Conservation (phyloP, 2,329 filamentous ascomycete genomes). For the Aspergillus glaucus region DNA sequence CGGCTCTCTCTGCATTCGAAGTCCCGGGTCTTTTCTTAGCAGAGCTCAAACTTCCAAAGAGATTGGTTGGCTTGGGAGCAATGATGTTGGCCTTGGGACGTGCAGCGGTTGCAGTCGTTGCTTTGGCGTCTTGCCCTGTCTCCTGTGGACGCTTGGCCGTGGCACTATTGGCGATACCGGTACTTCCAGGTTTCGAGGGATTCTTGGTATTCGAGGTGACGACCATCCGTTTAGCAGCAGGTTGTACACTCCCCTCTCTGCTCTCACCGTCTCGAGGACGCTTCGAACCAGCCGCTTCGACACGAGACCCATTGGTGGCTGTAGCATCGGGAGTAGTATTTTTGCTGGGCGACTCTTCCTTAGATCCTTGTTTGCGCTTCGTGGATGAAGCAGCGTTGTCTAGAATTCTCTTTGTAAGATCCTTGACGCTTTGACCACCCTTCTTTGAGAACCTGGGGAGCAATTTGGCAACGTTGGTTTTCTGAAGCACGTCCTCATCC, state of each 20-base stretch:
- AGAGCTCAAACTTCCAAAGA: constrained; percentile 43
- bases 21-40: constrained; percentile 47
- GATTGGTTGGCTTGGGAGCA: constrained; percentile 38
- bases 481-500: constrained; percentile 52
- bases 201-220: constrained; percentile 30
- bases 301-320: constrained; percentile 9
- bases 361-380: constrained; percentile 38
- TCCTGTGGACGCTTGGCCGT: constrained; percentile 22
- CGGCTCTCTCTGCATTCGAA: constrained; percentile 44
- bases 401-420: constrained; percentile 50
- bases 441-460: constrained; percentile 53
- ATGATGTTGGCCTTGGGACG: constrained; percentile 35
- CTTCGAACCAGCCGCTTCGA: constrained; percentile 30
- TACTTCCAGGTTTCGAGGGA: constrained; percentile 19
- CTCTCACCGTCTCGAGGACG: constrained; percentile 33
- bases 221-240: constrained; percentile 34
- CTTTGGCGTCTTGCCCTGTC: constrained; percentile 25
- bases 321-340: constrained; percentile 6
- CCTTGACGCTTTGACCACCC: constrained; percentile 51
- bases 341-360: constrained; percentile 29
- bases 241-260: constrained; percentile 18
- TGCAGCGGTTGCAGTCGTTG: constrained; percentile 15
- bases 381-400: constrained; percentile 42
- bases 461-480: constrained; percentile 55
- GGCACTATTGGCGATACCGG: constrained; percentile 14